A percentile compares a stretch with the other conserved stretches of the same genome.
phyloP scores from a whole-genome alignment of 225 moss, liverwort and hornwort species.

The Bryoerythrophyllum caledonicum region DNA sequence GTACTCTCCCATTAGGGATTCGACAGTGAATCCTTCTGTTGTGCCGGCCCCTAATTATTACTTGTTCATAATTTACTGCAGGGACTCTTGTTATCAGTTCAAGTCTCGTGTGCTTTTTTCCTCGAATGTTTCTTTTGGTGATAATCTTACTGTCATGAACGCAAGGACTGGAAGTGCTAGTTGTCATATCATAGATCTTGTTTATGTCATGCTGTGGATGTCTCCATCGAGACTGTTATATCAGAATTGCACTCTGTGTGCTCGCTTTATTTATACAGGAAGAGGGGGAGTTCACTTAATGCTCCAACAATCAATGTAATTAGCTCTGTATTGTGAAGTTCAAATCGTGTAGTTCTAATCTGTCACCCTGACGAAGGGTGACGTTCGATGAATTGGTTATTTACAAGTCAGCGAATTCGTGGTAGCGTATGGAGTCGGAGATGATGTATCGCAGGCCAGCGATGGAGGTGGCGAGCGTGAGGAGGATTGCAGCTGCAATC shows the following conservation, averaged over 20 bases:
- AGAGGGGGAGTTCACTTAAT: not conserved
- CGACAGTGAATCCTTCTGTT: not conserved
- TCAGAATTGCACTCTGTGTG: no score
- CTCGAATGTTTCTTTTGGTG: not conserved
- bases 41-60: not conserved
- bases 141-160: not conserved
- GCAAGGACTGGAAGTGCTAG: not conserved
- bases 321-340: not conserved
- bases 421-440: slow-evolving; percentile 25
- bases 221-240: no score
- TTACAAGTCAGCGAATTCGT: slow-evolving; percentile 33
- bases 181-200: not conserved
- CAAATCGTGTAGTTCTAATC: not conserved
- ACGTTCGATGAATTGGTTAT: not conserved
- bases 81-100: not conserved
- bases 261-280: slow-evolving; percentile 19
- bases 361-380: slow-evolving; percentile 1
- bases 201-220: not conserved
- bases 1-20: not conserved
- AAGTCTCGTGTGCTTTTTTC: not conserved
- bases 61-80: slow-evolving; percentile 3
- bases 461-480: slow-evolving; percentile 23
- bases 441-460: slow-evolving; percentile 29
- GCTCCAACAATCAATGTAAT: slow-evolving; percentile 14
- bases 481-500: slow-evolving; percentile 7